Percentiles rank a stretch among this genome's conserved stretches.
phyloP scores from a whole-genome alignment of 371 early-diverging fungal species.

The Lichtheimia ramosa region DNA sequence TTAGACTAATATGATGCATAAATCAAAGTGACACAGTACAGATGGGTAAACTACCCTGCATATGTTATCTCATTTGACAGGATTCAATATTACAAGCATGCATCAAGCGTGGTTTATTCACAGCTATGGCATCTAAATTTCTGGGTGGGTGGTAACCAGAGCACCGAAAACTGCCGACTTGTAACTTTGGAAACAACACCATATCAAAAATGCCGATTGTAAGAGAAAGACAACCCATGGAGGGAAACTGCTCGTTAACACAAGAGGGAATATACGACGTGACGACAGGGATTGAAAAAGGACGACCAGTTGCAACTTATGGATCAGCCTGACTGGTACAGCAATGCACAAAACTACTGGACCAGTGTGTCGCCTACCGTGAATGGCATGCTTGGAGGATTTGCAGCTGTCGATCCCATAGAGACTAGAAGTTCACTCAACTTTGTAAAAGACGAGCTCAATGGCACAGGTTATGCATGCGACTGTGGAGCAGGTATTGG shows the following conservation, averaged over 20 bases:
- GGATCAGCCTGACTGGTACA: slow-evolving; percentile 69
- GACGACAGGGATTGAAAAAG: slow-evolving; percentile 18
- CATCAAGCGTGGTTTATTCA: too few relatives aligned
- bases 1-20: too few relatives aligned
- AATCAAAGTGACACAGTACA: too few relatives aligned
- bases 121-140: too few relatives aligned
- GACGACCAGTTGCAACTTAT: slow-evolving; percentile 25
- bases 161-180: too few relatives aligned
- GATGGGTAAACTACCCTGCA: too few relatives aligned
- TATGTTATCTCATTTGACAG: too few relatives aligned
- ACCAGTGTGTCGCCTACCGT: slow-evolving; percentile 68
- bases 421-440: slow-evolving; percentile 71
- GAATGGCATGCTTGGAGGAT: slow-evolving; percentile 90
- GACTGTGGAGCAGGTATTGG: slow-evolving; percentile 97
- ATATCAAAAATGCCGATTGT: slow-evolving; percentile 1
- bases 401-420: slow-evolving; percentile 68
- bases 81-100: too few relatives aligned
- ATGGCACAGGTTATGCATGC: slow-evolving; percentile 45
- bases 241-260: too few relatives aligned
- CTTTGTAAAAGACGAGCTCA: slow-evolving; percentile 55
- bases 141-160: too few relatives aligned
- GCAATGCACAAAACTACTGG: slow-evolving; percentile 91
- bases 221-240: not conserved
- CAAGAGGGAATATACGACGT: too few relatives aligned
- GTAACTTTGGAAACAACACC: too few relatives aligned